A percentile compares a stretch with the other conserved stretches of the same genome.
Conservation (phyloP, 2,329 filamentous ascomycete genomes). For the Diaporthe eres region DNA sequence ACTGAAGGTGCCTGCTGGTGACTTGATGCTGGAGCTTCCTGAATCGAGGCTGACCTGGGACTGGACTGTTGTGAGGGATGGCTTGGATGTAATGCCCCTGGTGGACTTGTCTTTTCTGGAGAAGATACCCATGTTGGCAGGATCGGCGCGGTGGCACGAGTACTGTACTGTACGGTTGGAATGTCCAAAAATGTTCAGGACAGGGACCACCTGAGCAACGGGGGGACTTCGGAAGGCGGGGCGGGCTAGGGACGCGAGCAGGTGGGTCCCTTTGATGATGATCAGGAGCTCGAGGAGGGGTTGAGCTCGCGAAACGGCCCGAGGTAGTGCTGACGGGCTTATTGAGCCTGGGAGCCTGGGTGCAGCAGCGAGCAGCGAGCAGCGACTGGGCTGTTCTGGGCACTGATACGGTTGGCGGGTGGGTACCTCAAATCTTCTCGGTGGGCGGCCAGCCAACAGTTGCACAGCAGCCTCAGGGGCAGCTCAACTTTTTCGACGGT, state of each 20-base stretch:
- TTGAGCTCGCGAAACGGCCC: conserved; percentile 24
- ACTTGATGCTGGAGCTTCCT: conserved; percentile 62
- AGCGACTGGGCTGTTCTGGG: conserved; percentile 26
- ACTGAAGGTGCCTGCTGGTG: conserved; percentile 52
- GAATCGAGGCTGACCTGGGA: conserved; percentile 68
- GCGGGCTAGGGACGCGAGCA: conserved; percentile 29
- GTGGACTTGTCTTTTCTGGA: conserved; percentile 67
- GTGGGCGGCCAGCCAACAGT: background rate
- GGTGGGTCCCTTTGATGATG: conserved; percentile 28
- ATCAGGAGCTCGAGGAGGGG: conserved; percentile 32
- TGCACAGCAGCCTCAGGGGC: conserved; percentile 23
- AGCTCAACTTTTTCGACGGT: background rate
- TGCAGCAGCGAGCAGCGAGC: conserved; percentile 7
- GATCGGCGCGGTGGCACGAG: conserved; percentile 22
- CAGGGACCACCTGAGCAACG: conserved; percentile 21
- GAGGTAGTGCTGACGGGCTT: conserved; percentile 27
- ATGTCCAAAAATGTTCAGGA: background rate
- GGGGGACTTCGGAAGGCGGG: conserved; percentile 37
- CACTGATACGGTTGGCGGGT: background rate
- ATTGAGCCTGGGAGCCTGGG: background rate
- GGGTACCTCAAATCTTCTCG: conserved; percentile 19
- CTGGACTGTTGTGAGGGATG: conserved; percentile 59
- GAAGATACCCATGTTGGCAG: conserved; percentile 67
- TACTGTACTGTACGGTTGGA: background rate
- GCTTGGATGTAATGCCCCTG: conserved; percentile 54